Conservation (phyloP, 2,329 filamentous ascomycete species). For the Diplodia scrobiculata region DNA sequence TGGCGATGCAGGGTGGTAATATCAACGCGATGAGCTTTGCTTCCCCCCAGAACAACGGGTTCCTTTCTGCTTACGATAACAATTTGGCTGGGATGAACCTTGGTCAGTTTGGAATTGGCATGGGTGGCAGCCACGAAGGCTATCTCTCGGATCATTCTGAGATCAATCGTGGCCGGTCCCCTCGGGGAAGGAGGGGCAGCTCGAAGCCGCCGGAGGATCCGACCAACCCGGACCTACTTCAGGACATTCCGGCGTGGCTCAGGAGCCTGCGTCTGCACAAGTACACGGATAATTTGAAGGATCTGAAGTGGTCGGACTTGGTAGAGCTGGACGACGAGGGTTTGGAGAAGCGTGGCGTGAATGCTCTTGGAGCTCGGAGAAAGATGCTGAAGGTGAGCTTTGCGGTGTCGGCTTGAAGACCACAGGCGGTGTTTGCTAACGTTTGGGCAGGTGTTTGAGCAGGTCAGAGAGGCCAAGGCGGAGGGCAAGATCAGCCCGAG, state of each 20-base stretch:
- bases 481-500: constrained; percentile 41
- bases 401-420: constrained; percentile 32
- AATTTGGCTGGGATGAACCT: constrained; percentile 70
- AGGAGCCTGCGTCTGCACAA: constrained; percentile 94
- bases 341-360: constrained; percentile 88
- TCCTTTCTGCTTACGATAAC: constrained; percentile 83
- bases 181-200: constrained; percentile 86
- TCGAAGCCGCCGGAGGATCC: constrained; percentile 98
- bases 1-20: constrained; percentile 69
- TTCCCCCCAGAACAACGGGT: constrained; percentile 92
- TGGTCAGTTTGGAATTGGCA: constrained; percentile 63
- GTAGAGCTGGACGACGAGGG: constrained; percentile 91
- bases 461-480: constrained; percentile 71
- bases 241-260: constrained; percentile 96
- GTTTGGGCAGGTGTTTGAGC: constrained; percentile 74
- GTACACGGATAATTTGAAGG: constrained; percentile 97
- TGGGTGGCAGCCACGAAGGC: constrained; percentile 65
- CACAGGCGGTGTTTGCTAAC: not conserved
- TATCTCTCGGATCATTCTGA: constrained; percentile 95
- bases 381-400: constrained; percentile 91
- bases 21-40: constrained; percentile 61
- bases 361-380: constrained; percentile 87
- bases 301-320: constrained; percentile 93
- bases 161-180: constrained; percentile 84
- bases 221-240: constrained; percentile 82